Evolutionary conservation across 257 asterid species (phyloP).

Genomic region (Fraxinus americana): DNA sequence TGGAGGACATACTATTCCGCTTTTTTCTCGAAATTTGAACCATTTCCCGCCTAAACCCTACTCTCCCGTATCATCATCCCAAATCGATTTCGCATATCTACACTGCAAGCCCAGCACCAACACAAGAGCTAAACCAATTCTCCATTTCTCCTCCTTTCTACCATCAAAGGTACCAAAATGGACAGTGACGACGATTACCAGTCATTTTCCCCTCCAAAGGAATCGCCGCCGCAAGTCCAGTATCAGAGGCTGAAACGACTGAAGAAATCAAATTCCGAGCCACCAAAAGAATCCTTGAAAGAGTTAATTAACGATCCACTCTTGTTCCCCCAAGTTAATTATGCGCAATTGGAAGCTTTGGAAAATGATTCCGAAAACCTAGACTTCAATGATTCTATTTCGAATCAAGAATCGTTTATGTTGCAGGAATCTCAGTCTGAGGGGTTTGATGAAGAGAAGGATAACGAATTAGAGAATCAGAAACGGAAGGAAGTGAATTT

Average conservation of each 20-base stretch:
- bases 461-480: conserved; percentile 21
- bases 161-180: conserved; percentile 35
- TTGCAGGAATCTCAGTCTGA: conserved; percentile 41
- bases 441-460: conserved; percentile 33
- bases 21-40: conserved; percentile 29
- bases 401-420: conserved; percentile 30
- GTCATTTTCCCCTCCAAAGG: conserved; percentile 40
- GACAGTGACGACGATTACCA: conserved; percentile 75
- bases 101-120: not conserved
- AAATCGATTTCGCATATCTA: conserved; percentile 24
- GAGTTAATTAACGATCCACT: conserved; percentile 37
- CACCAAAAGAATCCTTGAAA: conserved; percentile 24
- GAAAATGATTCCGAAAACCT: conserved; percentile 45
- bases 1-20: conserved; percentile 20
- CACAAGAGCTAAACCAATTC: not conserved
- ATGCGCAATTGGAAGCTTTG: conserved; percentile 49
- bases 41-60: conserved; percentile 43
- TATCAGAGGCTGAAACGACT: conserved; percentile 70
- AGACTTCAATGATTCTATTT: conserved; percentile 33
- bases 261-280: conserved; percentile 42
- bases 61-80: conserved; percentile 13
- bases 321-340: conserved; percentile 41
- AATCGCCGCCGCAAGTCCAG: conserved; percentile 44
- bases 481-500: conserved; percentile 20
- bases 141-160: not conserved